These are phyloP conservation scores for Symmetrospora coprosmae DNA, from an alignment of 768 basidiomycete genomes.

Conservation along the genomic window DNA sequence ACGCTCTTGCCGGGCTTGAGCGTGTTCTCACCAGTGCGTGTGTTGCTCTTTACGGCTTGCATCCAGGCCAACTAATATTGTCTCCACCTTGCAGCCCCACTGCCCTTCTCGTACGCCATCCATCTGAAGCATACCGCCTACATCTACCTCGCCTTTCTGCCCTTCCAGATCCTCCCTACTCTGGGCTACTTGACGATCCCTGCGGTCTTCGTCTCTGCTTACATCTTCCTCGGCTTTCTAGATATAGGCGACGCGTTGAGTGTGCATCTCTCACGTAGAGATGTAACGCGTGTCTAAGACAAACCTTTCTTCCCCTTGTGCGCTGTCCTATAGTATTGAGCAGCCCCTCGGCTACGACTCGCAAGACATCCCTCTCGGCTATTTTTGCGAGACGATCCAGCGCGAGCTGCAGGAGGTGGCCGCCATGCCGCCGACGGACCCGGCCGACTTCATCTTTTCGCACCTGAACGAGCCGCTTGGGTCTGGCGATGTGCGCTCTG, in stretches of 20 bases:
- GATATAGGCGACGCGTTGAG: slow-evolving; percentile 6
- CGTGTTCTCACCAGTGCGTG: slow-evolving; percentile 14
- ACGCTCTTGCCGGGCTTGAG: slow-evolving; percentile 15
- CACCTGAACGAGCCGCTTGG: slow-evolving; percentile 6
- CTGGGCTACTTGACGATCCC: slow-evolving; percentile 14
- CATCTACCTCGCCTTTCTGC: slow-evolving; percentile 15
- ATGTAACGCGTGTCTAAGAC: too few relatives aligned
- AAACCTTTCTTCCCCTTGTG: too few relatives aligned
- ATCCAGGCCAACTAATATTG: neutral
- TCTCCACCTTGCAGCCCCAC: neutral
- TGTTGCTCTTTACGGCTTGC: neutral
- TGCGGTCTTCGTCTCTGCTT: slow-evolving; percentile 4
- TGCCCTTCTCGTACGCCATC: slow-evolving; percentile 17
- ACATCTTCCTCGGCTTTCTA: slow-evolving; percentile 8
- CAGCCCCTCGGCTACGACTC: slow-evolving; percentile 16
- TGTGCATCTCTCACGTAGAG: too few relatives aligned
- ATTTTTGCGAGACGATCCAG: neutral
- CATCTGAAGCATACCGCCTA: slow-evolving; percentile 20
- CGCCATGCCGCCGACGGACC: neutral
- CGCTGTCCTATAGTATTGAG: too few relatives aligned
- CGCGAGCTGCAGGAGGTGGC: slow-evolving; percentile 8
- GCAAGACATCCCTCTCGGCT: slow-evolving; percentile 1
- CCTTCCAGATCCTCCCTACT: slow-evolving; percentile 16
- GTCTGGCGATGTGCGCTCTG: neutral
- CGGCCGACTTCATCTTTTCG: slow-evolving; percentile 10